phyloP scores from a whole-genome alignment of 352 stramenopile genomes.

The Pythium diclinum region DNA sequence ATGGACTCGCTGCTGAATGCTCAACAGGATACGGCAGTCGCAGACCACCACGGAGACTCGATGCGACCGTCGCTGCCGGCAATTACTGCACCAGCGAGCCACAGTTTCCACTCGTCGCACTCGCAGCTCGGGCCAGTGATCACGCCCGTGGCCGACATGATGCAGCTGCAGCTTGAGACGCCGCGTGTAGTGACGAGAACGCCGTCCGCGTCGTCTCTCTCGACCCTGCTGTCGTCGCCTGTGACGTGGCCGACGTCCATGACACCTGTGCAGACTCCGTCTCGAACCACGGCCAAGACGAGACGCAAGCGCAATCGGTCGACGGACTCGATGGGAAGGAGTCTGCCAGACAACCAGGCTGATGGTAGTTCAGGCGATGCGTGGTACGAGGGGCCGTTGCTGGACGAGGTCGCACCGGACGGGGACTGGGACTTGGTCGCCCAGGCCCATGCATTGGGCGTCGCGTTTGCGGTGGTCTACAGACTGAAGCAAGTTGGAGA shows the following conservation, averaged over 20 bases:
- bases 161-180: slow-evolving; percentile 61
- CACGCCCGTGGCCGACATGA: slow-evolving; percentile 72
- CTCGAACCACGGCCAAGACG: neutral
- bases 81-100: slow-evolving; percentile 9
- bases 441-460: slow-evolving; percentile 17
- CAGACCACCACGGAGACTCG: neutral
- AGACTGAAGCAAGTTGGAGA: neutral
- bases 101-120: slow-evolving; percentile 19
- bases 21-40: neutral
- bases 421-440: slow-evolving; percentile 27
- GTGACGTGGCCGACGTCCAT: slow-evolving; percentile 11
- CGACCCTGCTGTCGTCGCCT: slow-evolving; percentile 2
- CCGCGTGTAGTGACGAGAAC: slow-evolving; percentile 29
- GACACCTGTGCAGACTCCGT: neutral
- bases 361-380: slow-evolving; percentile 22
- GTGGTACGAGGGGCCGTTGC: slow-evolving; percentile 38
- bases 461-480: slow-evolving; percentile 7
- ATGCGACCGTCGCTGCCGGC: slow-evolving; percentile 11
- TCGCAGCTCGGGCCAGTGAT: slow-evolving; percentile 39
- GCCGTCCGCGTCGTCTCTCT: slow-evolving; percentile 29
- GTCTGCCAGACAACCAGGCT: slow-evolving; percentile 35
- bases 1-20: slow-evolving; percentile 26
- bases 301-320: slow-evolving; percentile 75
- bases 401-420: slow-evolving; percentile 44
- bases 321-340: slow-evolving; percentile 33